phyloP scores from a whole-genome alignment of 2,329 filamentous ascomycete genomes.

The Colletotrichum agaves region DNA sequence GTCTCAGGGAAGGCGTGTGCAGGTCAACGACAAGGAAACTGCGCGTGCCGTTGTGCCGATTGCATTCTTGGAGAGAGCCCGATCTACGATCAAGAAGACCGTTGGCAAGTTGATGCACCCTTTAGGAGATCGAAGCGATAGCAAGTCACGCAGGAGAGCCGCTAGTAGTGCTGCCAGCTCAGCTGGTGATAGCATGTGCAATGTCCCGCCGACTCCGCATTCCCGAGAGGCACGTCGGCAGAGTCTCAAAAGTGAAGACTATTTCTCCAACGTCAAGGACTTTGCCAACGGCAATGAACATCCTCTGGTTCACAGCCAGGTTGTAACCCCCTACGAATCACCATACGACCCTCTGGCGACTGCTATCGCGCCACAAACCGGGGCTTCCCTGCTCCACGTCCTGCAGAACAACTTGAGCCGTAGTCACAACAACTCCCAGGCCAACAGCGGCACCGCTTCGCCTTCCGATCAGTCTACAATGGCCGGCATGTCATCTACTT shows the following conservation, averaged over 20 bases:
- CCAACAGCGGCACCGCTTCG: slow-evolving; percentile 29
- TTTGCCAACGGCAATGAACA: slow-evolving; percentile 61
- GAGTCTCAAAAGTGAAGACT: slow-evolving; percentile 65
- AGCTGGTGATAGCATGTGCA: slow-evolving; percentile 63
- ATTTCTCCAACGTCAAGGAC: slow-evolving; percentile 59
- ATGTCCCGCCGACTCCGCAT: slow-evolving; percentile 62
- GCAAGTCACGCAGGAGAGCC: slow-evolving; percentile 64
- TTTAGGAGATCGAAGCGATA: slow-evolving; percentile 66
- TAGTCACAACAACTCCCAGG: slow-evolving; percentile 8
- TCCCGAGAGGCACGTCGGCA: slow-evolving; percentile 63
- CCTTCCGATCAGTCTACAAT: slow-evolving; percentile 33
- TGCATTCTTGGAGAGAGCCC: slow-evolving; percentile 85
- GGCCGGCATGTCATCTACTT: slow-evolving; percentile 34
- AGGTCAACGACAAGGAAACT: slow-evolving; percentile 91
- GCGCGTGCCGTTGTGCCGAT: slow-evolving; percentile 90
- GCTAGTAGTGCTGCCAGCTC: slow-evolving; percentile 74
- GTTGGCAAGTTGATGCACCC: slow-evolving; percentile 73
- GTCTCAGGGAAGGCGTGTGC: slow-evolving; percentile 84
- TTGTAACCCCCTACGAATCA: slow-evolving; percentile 71
- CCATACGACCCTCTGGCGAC: slow-evolving; percentile 55
- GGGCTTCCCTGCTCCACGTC: slow-evolving; percentile 17
- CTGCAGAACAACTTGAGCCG: slow-evolving; percentile 8
- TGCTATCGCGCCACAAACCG: slow-evolving; percentile 34
- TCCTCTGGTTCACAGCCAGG: slow-evolving; percentile 79
- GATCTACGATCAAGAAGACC: slow-evolving; percentile 78